These are phyloP conservation scores for Aspergillaceae sp. DNA, from an alignment of 2,329 filamentous ascomycete genomes.

Conservation along the genomic window DNA sequence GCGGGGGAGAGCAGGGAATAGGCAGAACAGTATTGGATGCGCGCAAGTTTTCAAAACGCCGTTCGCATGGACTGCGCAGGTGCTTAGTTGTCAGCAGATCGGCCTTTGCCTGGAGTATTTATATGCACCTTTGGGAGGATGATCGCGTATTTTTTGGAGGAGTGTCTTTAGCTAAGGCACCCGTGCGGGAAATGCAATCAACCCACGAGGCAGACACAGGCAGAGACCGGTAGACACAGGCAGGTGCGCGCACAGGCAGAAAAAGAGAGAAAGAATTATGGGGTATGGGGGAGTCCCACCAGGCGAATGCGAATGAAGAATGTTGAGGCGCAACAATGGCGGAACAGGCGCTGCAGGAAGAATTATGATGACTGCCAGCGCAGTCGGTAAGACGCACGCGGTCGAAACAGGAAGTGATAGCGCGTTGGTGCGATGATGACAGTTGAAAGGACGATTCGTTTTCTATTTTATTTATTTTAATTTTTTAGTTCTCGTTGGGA, in stretches of 20 bases:
- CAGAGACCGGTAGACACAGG: background rate
- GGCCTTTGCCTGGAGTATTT: background rate
- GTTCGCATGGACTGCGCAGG: conserved; percentile 17
- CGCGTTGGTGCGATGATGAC: background rate
- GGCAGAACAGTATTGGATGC: conserved; percentile 2
- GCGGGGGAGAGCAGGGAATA: conserved; percentile 5
- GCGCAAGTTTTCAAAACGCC: conserved; percentile 17
- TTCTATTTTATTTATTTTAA: too few relatives aligned
- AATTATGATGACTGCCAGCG: conserved; percentile 28
- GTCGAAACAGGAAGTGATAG: conserved; percentile 23
- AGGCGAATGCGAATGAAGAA: conserved; percentile 7
- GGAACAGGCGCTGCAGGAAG: conserved; percentile 22
- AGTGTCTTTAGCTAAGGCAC: background rate
- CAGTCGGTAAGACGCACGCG: conserved; percentile 24
- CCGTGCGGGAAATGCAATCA: conserved; percentile 8
- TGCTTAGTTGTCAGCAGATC: conserved; percentile 19
- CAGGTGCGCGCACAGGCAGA: background rate
- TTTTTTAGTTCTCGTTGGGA: conserved; percentile 14
- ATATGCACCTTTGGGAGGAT: background rate
- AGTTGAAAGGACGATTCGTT: conserved; percentile 17
- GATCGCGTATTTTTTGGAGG: background rate
- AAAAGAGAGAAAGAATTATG: background rate
- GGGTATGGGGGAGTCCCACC: background rate
- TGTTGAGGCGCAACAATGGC: conserved; percentile 13
- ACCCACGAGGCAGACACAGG: conserved; percentile 1